Conservation (phyloP, 2,329 filamentous ascomycete genomes). For the Alternaria panax region DNA sequence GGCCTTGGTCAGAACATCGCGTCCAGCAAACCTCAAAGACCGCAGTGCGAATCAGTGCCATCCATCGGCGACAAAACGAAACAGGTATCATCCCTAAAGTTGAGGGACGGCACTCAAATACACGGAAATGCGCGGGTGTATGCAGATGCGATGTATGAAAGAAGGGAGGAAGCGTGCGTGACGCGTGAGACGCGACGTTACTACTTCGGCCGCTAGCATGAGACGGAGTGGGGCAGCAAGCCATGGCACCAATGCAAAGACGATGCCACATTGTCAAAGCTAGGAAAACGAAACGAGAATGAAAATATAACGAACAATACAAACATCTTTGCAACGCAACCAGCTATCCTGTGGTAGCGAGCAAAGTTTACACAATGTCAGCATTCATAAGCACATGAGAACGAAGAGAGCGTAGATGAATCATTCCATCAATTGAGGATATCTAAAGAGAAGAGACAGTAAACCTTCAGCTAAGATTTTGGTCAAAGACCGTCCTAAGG, state of each 20-base stretch:
- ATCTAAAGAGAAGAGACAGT: not conserved
- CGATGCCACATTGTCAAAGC: not conserved
- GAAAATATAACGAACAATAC: too few relatives aligned
- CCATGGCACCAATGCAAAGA: too few relatives aligned
- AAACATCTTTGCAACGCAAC: not conserved
- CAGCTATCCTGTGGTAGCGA: not conserved
- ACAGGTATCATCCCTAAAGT: rapidly evolving
- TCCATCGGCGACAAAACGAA: not conserved
- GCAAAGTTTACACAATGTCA: not conserved
- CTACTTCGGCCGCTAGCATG: not conserved
- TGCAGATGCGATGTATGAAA: not conserved
- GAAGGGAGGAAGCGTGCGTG: not conserved
- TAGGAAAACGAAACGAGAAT: not conserved
- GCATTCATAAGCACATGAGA: not conserved
- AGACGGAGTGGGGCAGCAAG: not conserved
- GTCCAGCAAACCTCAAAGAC: not conserved
- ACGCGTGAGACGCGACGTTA: not conserved
- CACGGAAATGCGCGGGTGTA: rapidly evolving
- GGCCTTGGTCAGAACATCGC: not conserved
- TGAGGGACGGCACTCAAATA: rapidly evolving
- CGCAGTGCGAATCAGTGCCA: not conserved
- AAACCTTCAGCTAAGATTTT: not conserved
- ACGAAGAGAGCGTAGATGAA: not conserved
- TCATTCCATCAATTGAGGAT: not conserved
- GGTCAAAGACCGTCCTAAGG: not conserved